Base-by-base conservation (phyloP, 768 basidiomycete genomes). In the Tylopilus sp. region DNA sequence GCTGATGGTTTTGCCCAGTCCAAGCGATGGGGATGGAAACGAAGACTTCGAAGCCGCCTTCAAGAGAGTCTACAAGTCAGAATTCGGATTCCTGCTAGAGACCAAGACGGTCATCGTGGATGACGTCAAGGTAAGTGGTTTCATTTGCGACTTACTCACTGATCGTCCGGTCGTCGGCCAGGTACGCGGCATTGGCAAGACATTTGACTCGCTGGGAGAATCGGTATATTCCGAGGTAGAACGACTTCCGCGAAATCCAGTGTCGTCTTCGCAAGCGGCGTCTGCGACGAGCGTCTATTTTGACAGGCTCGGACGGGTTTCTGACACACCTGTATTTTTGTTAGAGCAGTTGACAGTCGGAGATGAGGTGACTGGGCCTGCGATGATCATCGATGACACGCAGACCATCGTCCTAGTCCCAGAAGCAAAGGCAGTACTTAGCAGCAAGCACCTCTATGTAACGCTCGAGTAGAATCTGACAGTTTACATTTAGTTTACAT, bases 341-440 rank as follows among this genome's bases (percentile, higher is more conserved):
- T 72, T 98, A 55, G 82, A 81, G 38, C 72, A 74, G 14, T 70
- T 98, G 52, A 74, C 72, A 0, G 73, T 84, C 13, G 94, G 93
- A 4, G 87, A 92, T 52, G 73, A 76, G 36, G 74, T 96, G 25
- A 71, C 79, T 40, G 96, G 95, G 9, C 94, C 96, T 10, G 92
- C 93, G 31, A 87, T 98, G 82, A 87, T 98, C 55, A 90, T 97
- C 62, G 95, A 98, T 69, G 78, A 91, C 59, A 98, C 95, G 21
- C 96, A 97, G 74, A 97, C 95, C 22, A 91, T 98, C 55, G 87
- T 98, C 29, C 71, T 98, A 5, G 83, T 92, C 21, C 88, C 91
- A 0, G 83, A 78, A 16, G 83, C 87, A 45, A 80, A 69, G 64
- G 87, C 82, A 19, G 72, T 87, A 9, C 63, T 91, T 51, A 80